These are phyloP conservation scores for Coriolopsis trogii DNA, from an alignment of 1,284 basidiomycete genomes.

Conservation along the genomic window DNA sequence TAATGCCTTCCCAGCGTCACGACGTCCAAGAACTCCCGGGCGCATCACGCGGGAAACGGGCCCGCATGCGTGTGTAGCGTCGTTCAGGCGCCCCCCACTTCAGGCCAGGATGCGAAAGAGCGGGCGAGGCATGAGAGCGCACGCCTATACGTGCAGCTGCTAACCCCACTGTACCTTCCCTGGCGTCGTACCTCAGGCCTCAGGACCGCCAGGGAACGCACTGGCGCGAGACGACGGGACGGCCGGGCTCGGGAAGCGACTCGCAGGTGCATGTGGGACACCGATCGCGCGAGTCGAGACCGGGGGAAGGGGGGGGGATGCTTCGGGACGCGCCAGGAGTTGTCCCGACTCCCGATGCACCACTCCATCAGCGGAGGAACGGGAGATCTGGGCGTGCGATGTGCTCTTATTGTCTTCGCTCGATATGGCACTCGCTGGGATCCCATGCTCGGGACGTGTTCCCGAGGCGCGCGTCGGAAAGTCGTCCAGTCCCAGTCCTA, in stretches of 20 bases:
- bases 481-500: too few species aligned
- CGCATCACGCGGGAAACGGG: neutral
- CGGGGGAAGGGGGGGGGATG: neutral
- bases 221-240: too few species aligned
- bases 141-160: too few species aligned
- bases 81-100: neutral
- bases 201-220: too few species aligned
- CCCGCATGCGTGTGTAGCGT: neutral
- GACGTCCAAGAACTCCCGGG: neutral
- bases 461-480: conserved; percentile 7
- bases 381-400: conserved; percentile 10
- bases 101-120: neutral
- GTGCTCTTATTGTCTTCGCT: conserved; percentile 29
- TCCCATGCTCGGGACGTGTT: conserved; percentile 9
- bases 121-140: too few species aligned
- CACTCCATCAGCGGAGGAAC: conserved; percentile 2
- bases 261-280: too few species aligned
- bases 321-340: conserved; percentile 4
- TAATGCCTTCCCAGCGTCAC: conserved; percentile 1
- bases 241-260: too few species aligned
- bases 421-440: conserved; percentile 15
- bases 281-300: neutral
- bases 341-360: too few species aligned
- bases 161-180: conserved; percentile 12
- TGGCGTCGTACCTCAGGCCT: neutral